phyloP scores from a whole-genome alignment of 2,329 filamentous ascomycete genomes.

The Ascochyta koolunga region DNA sequence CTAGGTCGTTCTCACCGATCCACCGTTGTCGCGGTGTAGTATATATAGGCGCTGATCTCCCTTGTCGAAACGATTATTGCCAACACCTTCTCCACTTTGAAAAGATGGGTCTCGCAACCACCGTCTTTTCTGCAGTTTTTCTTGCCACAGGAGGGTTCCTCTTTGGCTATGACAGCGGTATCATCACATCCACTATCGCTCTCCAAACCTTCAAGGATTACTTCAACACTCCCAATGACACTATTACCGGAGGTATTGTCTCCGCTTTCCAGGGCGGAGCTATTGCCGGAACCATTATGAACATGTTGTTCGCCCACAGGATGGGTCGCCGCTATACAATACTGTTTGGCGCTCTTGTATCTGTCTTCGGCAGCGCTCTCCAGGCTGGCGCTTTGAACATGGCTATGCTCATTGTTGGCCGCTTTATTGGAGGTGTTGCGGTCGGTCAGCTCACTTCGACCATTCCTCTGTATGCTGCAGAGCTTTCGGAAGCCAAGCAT shows the following conservation, averaged over 20 bases:
- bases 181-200: constrained; percentile 43
- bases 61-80: constrained; percentile 2
- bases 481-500: constrained; percentile 42
- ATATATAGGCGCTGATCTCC: constrained; percentile 1
- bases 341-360: constrained; percentile 43
- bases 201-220: constrained; percentile 36
- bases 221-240: constrained; percentile 34
- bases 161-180: constrained; percentile 43
- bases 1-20: neutral
- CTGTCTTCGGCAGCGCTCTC: constrained; percentile 42
- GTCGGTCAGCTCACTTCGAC: constrained; percentile 47
- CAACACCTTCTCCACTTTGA: neutral
- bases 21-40: neutral
- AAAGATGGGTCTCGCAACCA: constrained; percentile 25
- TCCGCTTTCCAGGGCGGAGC: constrained; percentile 47
- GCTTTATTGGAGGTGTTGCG: constrained; percentile 57
- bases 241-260: constrained; percentile 42
- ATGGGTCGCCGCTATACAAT: constrained; percentile 36
- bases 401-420: constrained; percentile 57
- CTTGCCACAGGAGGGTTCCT: constrained; percentile 32
- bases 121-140: constrained; percentile 27
- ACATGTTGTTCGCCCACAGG: constrained; percentile 23
- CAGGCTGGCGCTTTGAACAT: constrained; percentile 47
- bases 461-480: constrained; percentile 30
- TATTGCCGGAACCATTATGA: constrained; percentile 24